Evolutionary conservation across 1,284 basidiomycete species (phyloP).

Genomic region (Fistulinella cinereoalba): DNA sequence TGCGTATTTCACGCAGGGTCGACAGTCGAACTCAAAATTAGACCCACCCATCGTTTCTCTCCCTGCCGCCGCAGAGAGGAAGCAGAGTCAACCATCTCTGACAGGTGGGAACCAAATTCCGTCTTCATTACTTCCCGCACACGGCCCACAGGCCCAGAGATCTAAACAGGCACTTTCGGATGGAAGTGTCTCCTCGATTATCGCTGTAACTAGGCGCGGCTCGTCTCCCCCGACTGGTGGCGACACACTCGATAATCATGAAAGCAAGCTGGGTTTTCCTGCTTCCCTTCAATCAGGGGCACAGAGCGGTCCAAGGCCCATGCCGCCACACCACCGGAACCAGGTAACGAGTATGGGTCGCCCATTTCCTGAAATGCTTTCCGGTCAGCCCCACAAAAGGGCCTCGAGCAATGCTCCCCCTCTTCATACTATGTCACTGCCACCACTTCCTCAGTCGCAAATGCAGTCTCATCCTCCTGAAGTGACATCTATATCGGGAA

Average conservation of each 20-base stretch:
- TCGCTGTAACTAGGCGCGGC: conserved; percentile 17
- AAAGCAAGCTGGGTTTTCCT: conserved; percentile 33
- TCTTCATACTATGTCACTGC: conserved; percentile 3
- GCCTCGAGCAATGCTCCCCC: conserved; percentile 12
- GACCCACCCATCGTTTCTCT: conserved; percentile 6
- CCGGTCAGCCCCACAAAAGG: conserved; percentile 12
- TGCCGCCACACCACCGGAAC: conserved; percentile 22
- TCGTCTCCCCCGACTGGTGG: neutral
- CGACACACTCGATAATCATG: conserved; percentile 2
- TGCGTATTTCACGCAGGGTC: conserved; percentile 15
- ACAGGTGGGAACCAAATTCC: conserved; percentile 11
- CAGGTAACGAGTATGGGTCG: conserved; percentile 8
- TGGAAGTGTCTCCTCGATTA: neutral
- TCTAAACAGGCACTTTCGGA: conserved; percentile 6
- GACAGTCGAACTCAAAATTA: conserved; percentile 5
- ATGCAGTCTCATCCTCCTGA: conserved; percentile 10
- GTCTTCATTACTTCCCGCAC: conserved; percentile 25
- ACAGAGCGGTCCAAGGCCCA: conserved; percentile 23
- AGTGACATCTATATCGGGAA: neutral
- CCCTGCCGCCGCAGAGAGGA: conserved; percentile 12
- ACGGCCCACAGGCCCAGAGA: conserved; percentile 5
- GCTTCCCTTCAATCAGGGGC: conserved; percentile 44
- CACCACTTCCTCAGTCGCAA: conserved; percentile 9
- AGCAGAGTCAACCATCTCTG: conserved; percentile 5
- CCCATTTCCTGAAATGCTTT: conserved; percentile 7